phyloP scores from a whole-genome alignment of 2,329 filamentous ascomycete genomes.

The Fusarium odoratissimum region DNA sequence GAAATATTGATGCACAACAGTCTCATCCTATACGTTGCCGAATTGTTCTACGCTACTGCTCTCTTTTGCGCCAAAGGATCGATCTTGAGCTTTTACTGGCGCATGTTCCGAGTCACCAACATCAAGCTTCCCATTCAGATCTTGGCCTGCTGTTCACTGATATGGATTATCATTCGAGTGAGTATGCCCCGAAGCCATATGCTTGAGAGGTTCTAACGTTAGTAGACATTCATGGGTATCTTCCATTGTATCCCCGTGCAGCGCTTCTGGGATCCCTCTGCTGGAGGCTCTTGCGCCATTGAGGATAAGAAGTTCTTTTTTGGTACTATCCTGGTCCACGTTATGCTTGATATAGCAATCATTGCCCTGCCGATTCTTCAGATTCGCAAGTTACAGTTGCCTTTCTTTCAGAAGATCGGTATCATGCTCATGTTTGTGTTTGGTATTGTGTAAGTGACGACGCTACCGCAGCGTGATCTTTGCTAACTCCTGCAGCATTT shows the following conservation, averaged over 20 bases:
- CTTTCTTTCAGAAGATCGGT: conserved; percentile 43
- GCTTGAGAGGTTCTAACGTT: background rate
- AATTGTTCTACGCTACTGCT: conserved; percentile 45
- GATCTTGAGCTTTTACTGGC: conserved; percentile 48
- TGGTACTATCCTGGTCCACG: conserved; percentile 47
- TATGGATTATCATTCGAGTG: conserved; percentile 48
- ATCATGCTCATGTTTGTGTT: conserved; percentile 47
- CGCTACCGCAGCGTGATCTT: accelerated
- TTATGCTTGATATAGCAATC: conserved; percentile 48
- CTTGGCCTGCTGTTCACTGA: conserved; percentile 32
- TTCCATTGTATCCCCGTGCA: conserved; percentile 38
- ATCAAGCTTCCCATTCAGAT: conserved; percentile 45
- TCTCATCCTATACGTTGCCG: conserved; percentile 35
- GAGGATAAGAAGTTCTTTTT: conserved; percentile 50
- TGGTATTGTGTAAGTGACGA: conserved; percentile 45
- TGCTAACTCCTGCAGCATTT: conserved; percentile 20
- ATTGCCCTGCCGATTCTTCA: conserved; percentile 47
- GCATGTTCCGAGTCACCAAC: conserved; percentile 45
- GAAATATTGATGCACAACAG: conserved; percentile 16
- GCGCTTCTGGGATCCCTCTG: conserved; percentile 28
- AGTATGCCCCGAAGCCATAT: background rate
- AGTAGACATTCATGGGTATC: conserved; percentile 26
- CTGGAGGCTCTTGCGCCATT: conserved; percentile 23
- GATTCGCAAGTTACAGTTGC: conserved; percentile 46
- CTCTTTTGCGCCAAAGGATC: conserved; percentile 45